A percentile compares a stretch with the other conserved stretches of the same genome.
Conservation (phyloP, 164 flowering plant genomes). For the Dillenia turbinata region DNA sequence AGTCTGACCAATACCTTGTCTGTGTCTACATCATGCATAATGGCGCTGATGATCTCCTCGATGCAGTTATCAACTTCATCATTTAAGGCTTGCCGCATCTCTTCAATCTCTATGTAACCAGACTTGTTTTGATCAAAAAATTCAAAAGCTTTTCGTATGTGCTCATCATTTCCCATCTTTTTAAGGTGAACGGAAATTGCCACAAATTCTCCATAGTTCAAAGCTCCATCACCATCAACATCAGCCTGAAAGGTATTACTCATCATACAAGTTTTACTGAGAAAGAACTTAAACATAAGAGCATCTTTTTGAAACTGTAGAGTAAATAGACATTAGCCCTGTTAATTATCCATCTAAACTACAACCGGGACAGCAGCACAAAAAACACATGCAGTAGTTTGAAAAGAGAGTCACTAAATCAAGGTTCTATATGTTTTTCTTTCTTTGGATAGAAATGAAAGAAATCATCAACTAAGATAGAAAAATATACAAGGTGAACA, state of each 20-base stretch:
- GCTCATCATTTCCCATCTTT: conserved; percentile 65
- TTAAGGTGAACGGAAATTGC: conserved; percentile 50
- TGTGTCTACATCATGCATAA: conserved; percentile 70
- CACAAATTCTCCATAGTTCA: conserved; percentile 61
- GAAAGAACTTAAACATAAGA: too few species aligned
- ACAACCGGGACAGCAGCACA: too few species aligned
- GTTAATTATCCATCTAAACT: too few species aligned
- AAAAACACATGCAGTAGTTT: too few species aligned
- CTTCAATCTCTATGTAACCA: conserved; percentile 63
- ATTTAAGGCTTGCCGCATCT: conserved; percentile 40
- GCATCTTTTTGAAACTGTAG: too few species aligned
- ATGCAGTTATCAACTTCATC: conserved; percentile 37
- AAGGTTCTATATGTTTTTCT: too few species aligned
- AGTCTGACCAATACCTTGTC: conserved; percentile 44
- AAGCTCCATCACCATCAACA: conserved; percentile 51
- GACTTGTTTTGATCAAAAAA: conserved; percentile 50
- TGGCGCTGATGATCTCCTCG: conserved; percentile 53
- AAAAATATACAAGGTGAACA: background rate
- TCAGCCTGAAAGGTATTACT: conserved; percentile 38
- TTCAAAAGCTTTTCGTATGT: conserved; percentile 59
- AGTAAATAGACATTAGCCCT: too few species aligned
- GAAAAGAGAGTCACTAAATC: background rate
- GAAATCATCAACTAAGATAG: too few species aligned
- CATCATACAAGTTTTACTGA: too few species aligned
- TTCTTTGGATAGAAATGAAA: too few species aligned